A percentile compares a stretch with the other conserved stretches of the same genome.
Conservation (phyloP, 495 filamentous ascomycete genomes). For the Podospora didyma region DNA sequence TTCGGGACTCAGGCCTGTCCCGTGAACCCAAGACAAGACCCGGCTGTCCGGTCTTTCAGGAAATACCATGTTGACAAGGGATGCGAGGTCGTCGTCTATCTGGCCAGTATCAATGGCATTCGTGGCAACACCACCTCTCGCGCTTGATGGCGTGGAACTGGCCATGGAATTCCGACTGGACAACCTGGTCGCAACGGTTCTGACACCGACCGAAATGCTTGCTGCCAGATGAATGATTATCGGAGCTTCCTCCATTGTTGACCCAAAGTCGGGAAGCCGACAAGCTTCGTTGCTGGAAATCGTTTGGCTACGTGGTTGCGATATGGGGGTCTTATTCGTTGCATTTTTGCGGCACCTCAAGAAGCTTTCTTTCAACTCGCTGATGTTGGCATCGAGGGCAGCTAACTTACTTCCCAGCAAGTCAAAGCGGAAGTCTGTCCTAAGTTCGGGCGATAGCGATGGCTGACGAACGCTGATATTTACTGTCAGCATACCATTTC, state of each 20-base stretch:
- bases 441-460: not conserved
- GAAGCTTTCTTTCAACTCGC: not conserved
- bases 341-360: not conserved
- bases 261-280: not conserved
- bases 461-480: not conserved
- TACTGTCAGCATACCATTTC: not conserved
- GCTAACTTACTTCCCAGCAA: not conserved
- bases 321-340: too few relatives aligned
- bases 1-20: not conserved
- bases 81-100: not conserved
- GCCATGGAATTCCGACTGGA: not conserved
- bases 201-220: not conserved
- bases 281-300: not conserved
- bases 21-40: not conserved
- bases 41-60: not conserved
- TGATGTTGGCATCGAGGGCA: not conserved
- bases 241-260: not conserved
- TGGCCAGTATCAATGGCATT: not conserved
- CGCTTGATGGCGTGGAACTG: not conserved
- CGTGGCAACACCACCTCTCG: not conserved
- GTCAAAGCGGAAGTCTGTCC: not conserved
- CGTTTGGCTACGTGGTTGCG: too few relatives aligned
- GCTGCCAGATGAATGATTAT: not conserved
- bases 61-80: not conserved
- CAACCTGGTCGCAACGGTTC: not conserved